Evolutionary conservation across 2,329 filamentous ascomycete genomes (phyloP).

Genomic region (Colletotrichum echinochloae): DNA sequence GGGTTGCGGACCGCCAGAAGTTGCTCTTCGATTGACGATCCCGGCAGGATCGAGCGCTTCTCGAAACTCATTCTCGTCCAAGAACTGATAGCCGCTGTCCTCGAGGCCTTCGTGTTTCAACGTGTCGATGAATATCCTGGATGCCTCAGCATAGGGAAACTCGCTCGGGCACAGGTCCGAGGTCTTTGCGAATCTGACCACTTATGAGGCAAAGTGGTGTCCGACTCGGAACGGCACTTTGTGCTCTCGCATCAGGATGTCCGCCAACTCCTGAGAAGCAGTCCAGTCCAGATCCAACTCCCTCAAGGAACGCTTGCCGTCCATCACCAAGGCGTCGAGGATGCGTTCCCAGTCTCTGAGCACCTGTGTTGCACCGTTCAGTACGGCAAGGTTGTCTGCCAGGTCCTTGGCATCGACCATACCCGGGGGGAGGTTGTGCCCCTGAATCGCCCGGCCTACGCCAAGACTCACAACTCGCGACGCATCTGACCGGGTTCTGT

Average conservation of each 20-base stretch:
- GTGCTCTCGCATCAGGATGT: constrained; percentile 27
- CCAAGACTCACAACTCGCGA: constrained; percentile 26
- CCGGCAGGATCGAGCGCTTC: constrained; percentile 18
- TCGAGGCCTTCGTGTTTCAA: constrained; percentile 10
- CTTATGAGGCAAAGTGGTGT: constrained; percentile 37
- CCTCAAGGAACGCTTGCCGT: constrained; percentile 20
- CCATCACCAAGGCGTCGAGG: constrained; percentile 23
- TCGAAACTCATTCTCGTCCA: constrained; percentile 17
- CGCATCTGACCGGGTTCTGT: constrained; percentile 14
- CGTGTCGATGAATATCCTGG: constrained; percentile 18
- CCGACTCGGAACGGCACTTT: constrained; percentile 33
- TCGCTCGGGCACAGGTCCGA: constrained; percentile 12
- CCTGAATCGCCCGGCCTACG: constrained; percentile 29
- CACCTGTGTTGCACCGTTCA: constrained; percentile 7
- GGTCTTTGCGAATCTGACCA: constrained; percentile 26
- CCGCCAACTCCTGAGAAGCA: constrained; percentile 34
- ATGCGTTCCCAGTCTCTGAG: constrained; percentile 17
- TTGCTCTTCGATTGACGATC: constrained; percentile 27
- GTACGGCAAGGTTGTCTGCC: constrained; percentile 21
- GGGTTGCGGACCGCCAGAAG: constrained; percentile 29
- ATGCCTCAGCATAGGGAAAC: constrained; percentile 24
- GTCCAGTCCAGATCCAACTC: constrained; percentile 36
- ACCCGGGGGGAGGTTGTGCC: constrained; percentile 29
- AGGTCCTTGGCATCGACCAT: constrained; percentile 32
- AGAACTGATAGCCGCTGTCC: neutral